Percentiles rank a stretch among this genome's conserved stretches.
phyloP scores from a whole-genome alignment of 805 yeast species.

The Teunomyces barrocoloradensis region DNA sequence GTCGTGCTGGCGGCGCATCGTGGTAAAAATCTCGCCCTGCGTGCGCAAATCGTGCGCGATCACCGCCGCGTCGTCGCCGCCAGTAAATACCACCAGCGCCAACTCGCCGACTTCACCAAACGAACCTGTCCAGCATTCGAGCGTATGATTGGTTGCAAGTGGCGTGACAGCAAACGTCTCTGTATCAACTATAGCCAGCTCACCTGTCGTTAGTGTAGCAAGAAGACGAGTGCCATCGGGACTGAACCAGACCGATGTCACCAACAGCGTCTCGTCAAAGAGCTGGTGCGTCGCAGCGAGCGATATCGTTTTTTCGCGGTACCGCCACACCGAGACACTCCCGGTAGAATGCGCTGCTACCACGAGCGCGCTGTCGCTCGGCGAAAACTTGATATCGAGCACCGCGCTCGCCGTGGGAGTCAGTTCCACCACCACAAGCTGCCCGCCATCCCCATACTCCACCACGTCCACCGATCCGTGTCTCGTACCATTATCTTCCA shows the following conservation, averaged over 20 bases:
- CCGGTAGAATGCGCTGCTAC: constrained; percentile 83
- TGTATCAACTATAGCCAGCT: constrained; percentile 43
- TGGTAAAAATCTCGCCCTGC: constrained; percentile 39
- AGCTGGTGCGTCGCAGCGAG: constrained; percentile 31
- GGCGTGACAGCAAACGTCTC: constrained; percentile 11
- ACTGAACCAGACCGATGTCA: constrained; percentile 65
- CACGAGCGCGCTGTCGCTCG: constrained; percentile 47
- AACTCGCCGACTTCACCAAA: constrained; percentile 59
- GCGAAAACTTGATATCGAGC: constrained; percentile 70
- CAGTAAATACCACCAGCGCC: constrained; percentile 64
- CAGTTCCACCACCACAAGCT: constrained; percentile 17
- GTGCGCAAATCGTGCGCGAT: constrained; percentile 67
- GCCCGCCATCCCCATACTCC: constrained; percentile 17
- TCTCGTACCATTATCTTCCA: constrained; percentile 58
- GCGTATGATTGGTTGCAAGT: constrained; percentile 50
- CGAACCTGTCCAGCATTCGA: constrained; percentile 89
- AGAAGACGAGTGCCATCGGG: constrained; percentile 40
- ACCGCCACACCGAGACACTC: constrained; percentile 60
- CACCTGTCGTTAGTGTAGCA: constrained; percentile 71
- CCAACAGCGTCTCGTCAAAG: constrained; percentile 48
- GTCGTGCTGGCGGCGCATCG: constrained; percentile 60
- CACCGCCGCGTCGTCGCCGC: constrained; percentile 84
- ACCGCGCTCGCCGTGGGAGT: constrained; percentile 57
- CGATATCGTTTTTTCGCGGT: constrained; percentile 16
- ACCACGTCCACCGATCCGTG: constrained; percentile 59